Evolutionary conservation across 495 filamentous ascomycete species (phyloP).

Genomic region (Glonium stellatum): DNA sequence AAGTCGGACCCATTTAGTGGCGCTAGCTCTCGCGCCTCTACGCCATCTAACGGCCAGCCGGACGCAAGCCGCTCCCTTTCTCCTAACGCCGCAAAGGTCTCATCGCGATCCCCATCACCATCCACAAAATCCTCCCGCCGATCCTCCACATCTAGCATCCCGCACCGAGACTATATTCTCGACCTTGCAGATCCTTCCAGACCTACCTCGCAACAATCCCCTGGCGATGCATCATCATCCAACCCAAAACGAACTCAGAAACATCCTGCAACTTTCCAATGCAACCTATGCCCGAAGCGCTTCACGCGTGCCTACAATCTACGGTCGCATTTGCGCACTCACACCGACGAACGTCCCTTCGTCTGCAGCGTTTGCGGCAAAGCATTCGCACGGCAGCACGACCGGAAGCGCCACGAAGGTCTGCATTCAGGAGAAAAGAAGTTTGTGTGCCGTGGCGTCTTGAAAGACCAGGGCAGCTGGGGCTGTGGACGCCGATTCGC

Average conservation of each 20-base stretch:
- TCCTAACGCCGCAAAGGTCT: conserved; percentile 40
- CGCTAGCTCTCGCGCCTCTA: conserved; percentile 32
- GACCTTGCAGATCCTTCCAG: conserved; percentile 84
- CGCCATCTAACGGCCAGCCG: conserved; percentile 15
- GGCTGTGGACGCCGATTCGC: conserved; percentile 91
- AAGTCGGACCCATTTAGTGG: conserved; percentile 37
- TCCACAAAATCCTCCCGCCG: conserved; percentile 51
- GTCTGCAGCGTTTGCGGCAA: conserved; percentile 78
- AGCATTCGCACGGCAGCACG: conserved; percentile 49
- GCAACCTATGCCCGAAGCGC: conserved; percentile 41
- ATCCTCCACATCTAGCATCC: conserved; percentile 80
- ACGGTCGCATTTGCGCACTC: conserved; percentile 40
- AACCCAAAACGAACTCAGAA: conserved; percentile 73
- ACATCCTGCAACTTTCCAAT: conserved; percentile 58
- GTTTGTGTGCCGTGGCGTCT: conserved; percentile 87
- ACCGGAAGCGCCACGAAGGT: conserved; percentile 42
- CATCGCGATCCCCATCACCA: conserved; percentile 51
- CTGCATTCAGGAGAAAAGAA: conserved; percentile 52
- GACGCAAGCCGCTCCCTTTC: conserved; percentile 48
- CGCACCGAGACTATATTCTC: conserved; percentile 82
- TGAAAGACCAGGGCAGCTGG: conserved; percentile 77
- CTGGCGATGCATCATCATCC: conserved; percentile 36
- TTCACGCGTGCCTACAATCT: conserved; percentile 49
- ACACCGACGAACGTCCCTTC: conserved; percentile 43
- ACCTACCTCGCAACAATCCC: conserved; percentile 50